Base-by-base conservation (phyloP, 192 early-diverging fungal genomes). In the Backusella westeae region DNA sequence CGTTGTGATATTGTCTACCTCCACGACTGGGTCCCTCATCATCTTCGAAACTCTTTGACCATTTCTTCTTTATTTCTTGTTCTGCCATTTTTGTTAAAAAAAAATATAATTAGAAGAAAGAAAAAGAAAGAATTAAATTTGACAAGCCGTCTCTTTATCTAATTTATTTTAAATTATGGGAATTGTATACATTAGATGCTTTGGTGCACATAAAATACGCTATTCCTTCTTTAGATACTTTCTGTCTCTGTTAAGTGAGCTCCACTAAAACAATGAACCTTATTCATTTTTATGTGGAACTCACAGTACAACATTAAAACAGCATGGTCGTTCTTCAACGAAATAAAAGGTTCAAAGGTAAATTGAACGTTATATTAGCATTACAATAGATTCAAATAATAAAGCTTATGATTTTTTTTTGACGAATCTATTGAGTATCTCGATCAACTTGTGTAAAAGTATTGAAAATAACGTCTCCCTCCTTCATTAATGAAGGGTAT, bases 1-100 rank as follows among this genome's bases (percentile, higher is more conserved):
- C 56, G 46, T 74, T 66, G 35, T 81, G 79, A 46, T 77, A 81
- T 19, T 34, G 65, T 69, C 79, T 63, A 8, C 79, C 79, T 19
- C 72, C 68, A 29, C 75, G 42, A 1, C 49, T 39, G 34, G 21
- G 52, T 23, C 52, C 52, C 6, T 53, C n/a, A 19, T 21, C 8
- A 1, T 53, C 17, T n/a, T 53, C 52, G 17, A 53, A 53, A n/a
- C 52, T 44, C 4, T 44, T 44, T 44, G 42, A 17, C 42, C 42
- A 44, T 44, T 44, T 15, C 15, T 44, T 14, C 15, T 44, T 44
- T 44, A 4, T 44, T 44, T 17, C 42, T 44, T 44, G 12, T 19
- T 44, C 42, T 5, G 15, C 42, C 42, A 44, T 44, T 44, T 44
- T 17, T 44, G 12, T 44, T 44, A 1, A 42, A 42, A 42, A 42